Conservation (phyloP, 495 filamentous ascomycete genomes). For the Pseudotulostoma volvatum region DNA sequence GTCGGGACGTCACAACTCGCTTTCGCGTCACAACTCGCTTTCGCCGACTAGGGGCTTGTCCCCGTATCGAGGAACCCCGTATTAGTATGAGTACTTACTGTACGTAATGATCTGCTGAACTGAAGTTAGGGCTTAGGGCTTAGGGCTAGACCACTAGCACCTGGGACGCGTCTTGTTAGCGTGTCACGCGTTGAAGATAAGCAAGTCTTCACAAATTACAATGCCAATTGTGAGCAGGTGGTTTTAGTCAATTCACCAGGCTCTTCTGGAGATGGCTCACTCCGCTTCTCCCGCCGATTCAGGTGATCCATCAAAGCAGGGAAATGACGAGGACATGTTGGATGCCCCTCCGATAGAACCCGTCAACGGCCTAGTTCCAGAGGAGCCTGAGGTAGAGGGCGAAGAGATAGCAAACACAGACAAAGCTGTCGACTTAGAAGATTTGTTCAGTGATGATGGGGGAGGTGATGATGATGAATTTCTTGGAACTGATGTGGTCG, state of each 20-base stretch:
- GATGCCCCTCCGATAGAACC: conserved; percentile 19
- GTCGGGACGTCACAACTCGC: no score
- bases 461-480: conserved; percentile 75
- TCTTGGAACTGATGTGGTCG: conserved; percentile 33
- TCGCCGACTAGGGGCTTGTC: no score
- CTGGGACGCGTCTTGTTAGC: conserved; percentile 7
- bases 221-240: neutral
- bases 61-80: no score
- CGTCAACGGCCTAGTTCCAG: conserved; percentile 9
- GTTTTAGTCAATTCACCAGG: conserved; percentile 3
- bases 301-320: conserved; percentile 7
- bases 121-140: conserved; percentile 11
- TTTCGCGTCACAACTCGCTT: no score
- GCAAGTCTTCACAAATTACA: conserved; percentile 1
- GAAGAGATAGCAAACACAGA: conserved; percentile 23
- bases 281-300: conserved; percentile 26
- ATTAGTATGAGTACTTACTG: no score
- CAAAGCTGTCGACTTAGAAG: conserved; percentile 66
- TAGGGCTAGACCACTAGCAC: conserved; percentile 7
- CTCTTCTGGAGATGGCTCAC: conserved; percentile 32
- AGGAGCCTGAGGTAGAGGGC: conserved; percentile 6
- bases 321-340: conserved; percentile 20
- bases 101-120: no score
- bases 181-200: conserved; percentile 1
- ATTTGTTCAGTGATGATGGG: conserved; percentile 62